Evolutionary conservation across 2,329 filamentous ascomycete genomes (phyloP).

Genomic region (Leptographium lundbergii): DNA sequence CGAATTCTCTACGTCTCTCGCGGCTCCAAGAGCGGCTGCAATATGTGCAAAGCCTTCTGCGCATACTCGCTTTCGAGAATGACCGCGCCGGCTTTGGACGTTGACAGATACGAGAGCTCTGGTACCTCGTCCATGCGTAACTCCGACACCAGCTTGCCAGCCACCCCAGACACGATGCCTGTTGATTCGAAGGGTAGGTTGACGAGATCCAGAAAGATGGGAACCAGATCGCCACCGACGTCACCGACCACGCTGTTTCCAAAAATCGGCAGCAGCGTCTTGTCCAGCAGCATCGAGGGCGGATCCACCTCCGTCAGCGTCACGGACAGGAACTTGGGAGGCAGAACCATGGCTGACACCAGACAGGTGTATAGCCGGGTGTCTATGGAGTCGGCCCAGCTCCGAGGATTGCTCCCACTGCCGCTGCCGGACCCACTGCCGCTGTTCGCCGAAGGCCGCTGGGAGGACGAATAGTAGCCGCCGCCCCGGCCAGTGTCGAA

Average conservation of each 20-base stretch:
- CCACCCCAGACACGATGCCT: conserved; percentile 90
- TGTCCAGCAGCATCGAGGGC: conserved; percentile 61
- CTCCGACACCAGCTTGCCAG: conserved; percentile 66
- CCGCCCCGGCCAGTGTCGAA: conserved; percentile 9
- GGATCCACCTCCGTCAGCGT: conserved; percentile 63
- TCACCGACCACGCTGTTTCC: conserved; percentile 65
- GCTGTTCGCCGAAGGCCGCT: conserved; percentile 21
- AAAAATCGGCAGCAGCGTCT: conserved; percentile 50
- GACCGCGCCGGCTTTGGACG: conserved; percentile 77
- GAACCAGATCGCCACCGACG: conserved; percentile 59
- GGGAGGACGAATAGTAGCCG: conserved; percentile 19
- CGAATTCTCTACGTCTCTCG: neutral
- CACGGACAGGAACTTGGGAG: conserved; percentile 59
- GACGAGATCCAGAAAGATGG: conserved; percentile 78
- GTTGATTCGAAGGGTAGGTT: conserved; percentile 76
- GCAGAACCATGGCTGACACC: conserved; percentile 42
- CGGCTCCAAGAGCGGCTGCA: conserved; percentile 37
- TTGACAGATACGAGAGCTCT: conserved; percentile 85
- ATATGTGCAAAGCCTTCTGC: conserved; percentile 57
- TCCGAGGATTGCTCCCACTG: conserved; percentile 7
- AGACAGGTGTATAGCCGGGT: conserved; percentile 50
- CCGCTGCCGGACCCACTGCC: conserved; percentile 22
- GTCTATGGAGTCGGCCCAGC: conserved; percentile 49
- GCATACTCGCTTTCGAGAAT: conserved; percentile 69
- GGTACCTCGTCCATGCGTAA: conserved; percentile 44